Conservation (phyloP, 306 rosid species). For the Pachyrhizus erosus region DNA sequence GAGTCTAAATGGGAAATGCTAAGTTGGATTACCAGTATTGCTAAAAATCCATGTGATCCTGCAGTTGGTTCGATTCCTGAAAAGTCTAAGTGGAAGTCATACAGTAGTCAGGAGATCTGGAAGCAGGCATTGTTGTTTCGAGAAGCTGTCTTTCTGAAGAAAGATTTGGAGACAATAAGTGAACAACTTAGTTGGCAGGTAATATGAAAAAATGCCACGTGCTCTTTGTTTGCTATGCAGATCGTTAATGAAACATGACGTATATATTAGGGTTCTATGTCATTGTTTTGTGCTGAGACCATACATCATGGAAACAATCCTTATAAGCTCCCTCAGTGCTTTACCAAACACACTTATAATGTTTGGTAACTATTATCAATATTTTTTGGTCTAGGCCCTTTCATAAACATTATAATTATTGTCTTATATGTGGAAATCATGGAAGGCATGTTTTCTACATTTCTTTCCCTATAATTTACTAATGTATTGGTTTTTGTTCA, state of each 20-base stretch:
- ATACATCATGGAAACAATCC: neutral
- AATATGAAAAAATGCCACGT: slow-evolving; percentile 13
- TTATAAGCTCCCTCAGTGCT: too few relatives aligned
- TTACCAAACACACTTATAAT: too few relatives aligned
- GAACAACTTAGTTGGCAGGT: slow-evolving; percentile 75
- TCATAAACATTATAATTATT: slow-evolving; percentile 17
- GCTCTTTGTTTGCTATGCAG: slow-evolving; percentile 10
- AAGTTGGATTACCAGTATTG: slow-evolving; percentile 66
- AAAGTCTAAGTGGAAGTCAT: slow-evolving; percentile 71
- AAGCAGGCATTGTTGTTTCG: slow-evolving; percentile 78
- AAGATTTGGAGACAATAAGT: slow-evolving; percentile 46
- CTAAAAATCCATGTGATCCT: slow-evolving; percentile 74
- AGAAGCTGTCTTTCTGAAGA: slow-evolving; percentile 60
- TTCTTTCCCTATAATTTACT: neutral
- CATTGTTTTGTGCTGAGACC: slow-evolving; percentile 12
- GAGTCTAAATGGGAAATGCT: slow-evolving; percentile 56
- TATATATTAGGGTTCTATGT: neutral
- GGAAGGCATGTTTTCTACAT: neutral
- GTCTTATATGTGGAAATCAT: neutral
- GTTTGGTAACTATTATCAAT: slow-evolving; percentile 7
- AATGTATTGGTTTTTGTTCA: neutral
- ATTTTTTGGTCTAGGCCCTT: slow-evolving; percentile 2
- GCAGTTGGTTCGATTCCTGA: slow-evolving; percentile 68
- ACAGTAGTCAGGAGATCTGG: slow-evolving; percentile 62
- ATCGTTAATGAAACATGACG: neutral